Evolutionary conservation across 2,329 filamentous ascomycete species (phyloP).

Genomic region (Chrysoporthe deuterocubensis): DNA sequence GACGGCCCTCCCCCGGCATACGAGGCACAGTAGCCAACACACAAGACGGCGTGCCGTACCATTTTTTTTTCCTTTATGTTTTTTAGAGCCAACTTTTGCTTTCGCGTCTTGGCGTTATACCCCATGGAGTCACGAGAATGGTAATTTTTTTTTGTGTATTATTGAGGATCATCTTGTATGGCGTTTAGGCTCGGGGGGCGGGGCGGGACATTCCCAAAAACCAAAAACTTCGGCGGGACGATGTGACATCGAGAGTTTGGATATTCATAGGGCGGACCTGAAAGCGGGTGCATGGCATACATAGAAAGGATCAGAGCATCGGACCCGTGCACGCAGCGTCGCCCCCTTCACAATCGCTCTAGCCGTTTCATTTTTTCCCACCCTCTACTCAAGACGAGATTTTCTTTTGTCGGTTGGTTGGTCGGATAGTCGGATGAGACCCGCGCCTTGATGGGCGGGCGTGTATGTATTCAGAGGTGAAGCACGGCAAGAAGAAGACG

Average conservation of each 20-base stretch:
- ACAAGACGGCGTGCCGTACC: too few species aligned
- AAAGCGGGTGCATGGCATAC: background rate
- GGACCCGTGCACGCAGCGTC: slow-evolving; percentile 7
- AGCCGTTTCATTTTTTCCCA: background rate
- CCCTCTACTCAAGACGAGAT: slow-evolving; percentile 5
- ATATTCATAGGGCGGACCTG: slow-evolving; percentile 16
- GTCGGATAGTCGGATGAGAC: background rate
- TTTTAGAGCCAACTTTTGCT: background rate
- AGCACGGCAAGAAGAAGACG: slow-evolving; percentile 5
- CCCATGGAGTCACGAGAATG: slow-evolving; percentile 25
- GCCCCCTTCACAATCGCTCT: slow-evolving; percentile 13
- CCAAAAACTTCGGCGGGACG: slow-evolving; percentile 7
- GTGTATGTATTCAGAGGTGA: background rate
- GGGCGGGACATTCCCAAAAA: slow-evolving; percentile 7
- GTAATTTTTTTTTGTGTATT: slow-evolving; percentile 14
- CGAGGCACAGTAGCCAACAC: slow-evolving; percentile 51
- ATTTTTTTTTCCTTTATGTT: too few species aligned
- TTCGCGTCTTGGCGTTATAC: slow-evolving; percentile 27
- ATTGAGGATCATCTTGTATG: slow-evolving; percentile 22
- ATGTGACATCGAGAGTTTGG: slow-evolving; percentile 17
- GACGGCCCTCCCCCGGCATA: slow-evolving; percentile 66
- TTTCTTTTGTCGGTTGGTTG: slow-evolving; percentile 7
- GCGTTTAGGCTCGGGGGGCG: slow-evolving; percentile 20
- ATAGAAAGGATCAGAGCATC: slow-evolving; percentile 7
- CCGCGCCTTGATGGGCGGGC: slow-evolving; percentile 9